Conservation (phyloP, 164 flowering plant species). For the Stephania japonica region DNA sequence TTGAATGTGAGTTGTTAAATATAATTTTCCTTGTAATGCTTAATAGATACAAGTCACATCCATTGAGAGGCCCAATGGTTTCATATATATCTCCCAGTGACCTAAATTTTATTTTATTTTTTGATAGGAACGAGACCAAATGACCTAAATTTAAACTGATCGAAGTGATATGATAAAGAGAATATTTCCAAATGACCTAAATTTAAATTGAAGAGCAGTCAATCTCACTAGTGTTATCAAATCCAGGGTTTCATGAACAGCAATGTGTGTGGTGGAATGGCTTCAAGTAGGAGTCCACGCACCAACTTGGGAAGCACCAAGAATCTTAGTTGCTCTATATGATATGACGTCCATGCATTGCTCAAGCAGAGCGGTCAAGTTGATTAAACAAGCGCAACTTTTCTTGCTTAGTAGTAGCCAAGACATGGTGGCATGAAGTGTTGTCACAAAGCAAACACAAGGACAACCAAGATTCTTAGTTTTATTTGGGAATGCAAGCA, state of each 20-base stretch:
- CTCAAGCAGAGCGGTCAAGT: background rate
- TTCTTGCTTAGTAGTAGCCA: background rate
- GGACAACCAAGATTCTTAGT: background rate
- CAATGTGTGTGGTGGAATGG: background rate
- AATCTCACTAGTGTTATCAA: background rate
- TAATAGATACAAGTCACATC: too few relatives aligned
- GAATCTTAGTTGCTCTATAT: background rate
- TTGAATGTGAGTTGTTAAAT: too few relatives aligned
- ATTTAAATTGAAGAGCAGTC: background rate
- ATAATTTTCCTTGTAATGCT: too few relatives aligned
- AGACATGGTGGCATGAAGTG: background rate
- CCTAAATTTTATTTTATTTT: too few relatives aligned
- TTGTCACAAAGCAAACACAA: background rate
- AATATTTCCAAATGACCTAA: background rate
- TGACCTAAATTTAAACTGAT: background rate
- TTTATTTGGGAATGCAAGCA: too few relatives aligned
- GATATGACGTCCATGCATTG: too few relatives aligned
- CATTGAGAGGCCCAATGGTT: too few relatives aligned
- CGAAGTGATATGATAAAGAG: background rate
- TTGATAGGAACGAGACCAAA: too few relatives aligned
- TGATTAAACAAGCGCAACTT: background rate
- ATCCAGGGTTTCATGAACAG: background rate
- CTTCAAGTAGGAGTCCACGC: background rate
- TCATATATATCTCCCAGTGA: too few relatives aligned
- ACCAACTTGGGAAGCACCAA: background rate